These are phyloP conservation scores for Sechiopsis laciniata DNA, from an alignment of 306 rosid species.

Conservation along the genomic window DNA sequence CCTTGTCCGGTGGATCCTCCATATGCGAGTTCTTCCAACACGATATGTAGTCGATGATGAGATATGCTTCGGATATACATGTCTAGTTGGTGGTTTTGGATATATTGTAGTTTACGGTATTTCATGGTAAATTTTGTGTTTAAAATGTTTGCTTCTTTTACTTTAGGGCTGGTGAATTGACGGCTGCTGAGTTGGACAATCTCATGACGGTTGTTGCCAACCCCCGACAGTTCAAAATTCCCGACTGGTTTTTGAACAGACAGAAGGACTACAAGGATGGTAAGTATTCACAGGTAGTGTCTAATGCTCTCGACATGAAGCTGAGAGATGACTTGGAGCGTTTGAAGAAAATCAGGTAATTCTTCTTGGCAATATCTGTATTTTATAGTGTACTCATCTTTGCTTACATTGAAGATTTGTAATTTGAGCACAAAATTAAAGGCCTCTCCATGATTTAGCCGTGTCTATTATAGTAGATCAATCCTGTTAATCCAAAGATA, in stretches of 20 bases:
- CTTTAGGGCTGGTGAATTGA: slow-evolving; percentile 59
- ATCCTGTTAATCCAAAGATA: not conserved
- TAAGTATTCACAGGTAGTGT: slow-evolving; percentile 58
- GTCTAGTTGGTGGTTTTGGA: no score
- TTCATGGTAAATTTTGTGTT: no score
- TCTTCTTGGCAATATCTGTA: not conserved
- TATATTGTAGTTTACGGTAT: no score
- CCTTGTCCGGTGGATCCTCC: no score
- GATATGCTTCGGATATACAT: no score
- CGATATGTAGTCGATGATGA: no score
- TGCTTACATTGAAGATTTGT: not conserved
- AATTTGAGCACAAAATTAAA: not conserved
- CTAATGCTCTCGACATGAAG: slow-evolving; percentile 78
- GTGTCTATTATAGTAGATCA: not conserved
- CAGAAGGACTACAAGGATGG: slow-evolving; percentile 82
- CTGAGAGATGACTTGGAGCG: slow-evolving; percentile 82
- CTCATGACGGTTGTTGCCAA: slow-evolving; percentile 54
- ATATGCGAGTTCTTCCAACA: no score
- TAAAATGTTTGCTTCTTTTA: no score
- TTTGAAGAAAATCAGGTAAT: slow-evolving; percentile 80
- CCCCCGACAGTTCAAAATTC: slow-evolving; percentile 67
- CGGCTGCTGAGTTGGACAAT: slow-evolving; percentile 54
- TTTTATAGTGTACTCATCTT: no score
- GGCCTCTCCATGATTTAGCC: not conserved
- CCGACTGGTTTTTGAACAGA: slow-evolving; percentile 73